Base-by-base conservation (phyloP, 2,329 filamentous ascomycete species). In the Fonsecaea pedrosoi region DNA sequence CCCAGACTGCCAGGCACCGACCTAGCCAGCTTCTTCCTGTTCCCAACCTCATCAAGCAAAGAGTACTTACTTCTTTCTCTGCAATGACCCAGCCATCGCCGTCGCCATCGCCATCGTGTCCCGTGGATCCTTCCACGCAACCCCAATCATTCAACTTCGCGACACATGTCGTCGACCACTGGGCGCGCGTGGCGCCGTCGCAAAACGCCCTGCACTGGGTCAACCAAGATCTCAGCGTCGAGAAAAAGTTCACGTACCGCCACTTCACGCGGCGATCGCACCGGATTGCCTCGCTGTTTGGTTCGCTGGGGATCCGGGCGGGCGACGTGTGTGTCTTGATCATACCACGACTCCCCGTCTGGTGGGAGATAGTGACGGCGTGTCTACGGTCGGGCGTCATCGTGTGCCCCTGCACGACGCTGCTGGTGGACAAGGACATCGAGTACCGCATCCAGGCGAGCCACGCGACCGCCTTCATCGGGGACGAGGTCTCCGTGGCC, bases 351-450 rank as follows among this genome's bases (percentile, higher is more conserved):
- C 30, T 78, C 4, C 76, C 76, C 53, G 75, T 73, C 57, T 78
- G 78, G 75, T 79, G 77, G 78, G 77, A 79, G 66, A 75, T 80
- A 25, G 77, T 76, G 13, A 75, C 75, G 1, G 77, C 77, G 30
- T 71, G 72, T 21, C 63, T 80, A 15, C 72, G 78, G n/a, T 72
- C 68, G n/a, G 77, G 77, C 2, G 72, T 79, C 38, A 74, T 80
- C 3, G 68, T 79, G 4, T 77, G 74, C 70, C 77, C 78, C 1
- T 75, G 74, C n/a, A 79, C 77, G 4, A 77, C 75, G 5, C 64
- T 79, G 32, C 71, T 78, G 0, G 74, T 76, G 6, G 76, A 73
- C 12, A 77, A 77, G 58, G 78, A 80, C 60, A 78, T 79, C 58
- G 72, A 78, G 54, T 79, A 77, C 66, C 73, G 77, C 21, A 72